These are phyloP conservation scores for Neonectria punicea DNA, from an alignment of 2,329 filamentous ascomycete genomes.

Conservation along the genomic window DNA sequence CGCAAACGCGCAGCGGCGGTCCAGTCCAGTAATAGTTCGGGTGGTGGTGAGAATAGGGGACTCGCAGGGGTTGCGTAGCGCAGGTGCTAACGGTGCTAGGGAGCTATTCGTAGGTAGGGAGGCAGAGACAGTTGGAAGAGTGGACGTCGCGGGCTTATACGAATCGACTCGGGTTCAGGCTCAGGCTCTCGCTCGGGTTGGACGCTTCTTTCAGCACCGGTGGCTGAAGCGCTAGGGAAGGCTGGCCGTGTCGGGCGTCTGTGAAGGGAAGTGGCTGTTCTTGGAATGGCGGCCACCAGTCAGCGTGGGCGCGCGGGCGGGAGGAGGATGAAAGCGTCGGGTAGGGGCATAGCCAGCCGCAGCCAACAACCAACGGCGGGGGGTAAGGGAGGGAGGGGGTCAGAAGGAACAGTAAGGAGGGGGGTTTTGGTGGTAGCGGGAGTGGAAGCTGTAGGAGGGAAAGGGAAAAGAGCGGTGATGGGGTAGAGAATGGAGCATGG, in stretches of 20 bases:
- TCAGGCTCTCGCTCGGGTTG: constrained; percentile 10
- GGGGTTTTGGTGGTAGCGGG: constrained; percentile 2
- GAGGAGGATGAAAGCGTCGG: constrained; percentile 34
- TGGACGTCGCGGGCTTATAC: background rate
- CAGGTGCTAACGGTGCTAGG: background rate
- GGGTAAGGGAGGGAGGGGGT: background rate
- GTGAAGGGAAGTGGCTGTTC: constrained; percentile 41
- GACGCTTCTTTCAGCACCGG: constrained; percentile 6
- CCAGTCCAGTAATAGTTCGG: background rate
- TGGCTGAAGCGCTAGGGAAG: constrained; percentile 24
- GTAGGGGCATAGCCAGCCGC: constrained; percentile 33
- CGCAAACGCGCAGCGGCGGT: constrained; percentile 10
- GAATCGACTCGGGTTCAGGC: constrained; percentile 6
- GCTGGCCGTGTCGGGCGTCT: constrained; percentile 38
- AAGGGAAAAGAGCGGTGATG: constrained; percentile 13
- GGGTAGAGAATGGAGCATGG: background rate
- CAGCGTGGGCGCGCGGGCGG: constrained; percentile 35
- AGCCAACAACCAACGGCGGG: constrained; percentile 19
- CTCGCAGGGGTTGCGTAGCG: background rate
- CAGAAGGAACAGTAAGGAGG: background rate
- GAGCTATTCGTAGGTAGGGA: background rate
- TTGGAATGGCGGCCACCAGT: constrained; percentile 44
- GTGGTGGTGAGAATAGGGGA: constrained; percentile 5
- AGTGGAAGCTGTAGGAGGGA: constrained; percentile 10
- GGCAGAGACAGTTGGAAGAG: constrained; percentile 2